A percentile compares a stretch with the other conserved stretches of the same genome.
Evolutionary conservation across 2,329 filamentous ascomycete genomes (phyloP).

Genomic region (Talaromyces islandicus): DNA sequence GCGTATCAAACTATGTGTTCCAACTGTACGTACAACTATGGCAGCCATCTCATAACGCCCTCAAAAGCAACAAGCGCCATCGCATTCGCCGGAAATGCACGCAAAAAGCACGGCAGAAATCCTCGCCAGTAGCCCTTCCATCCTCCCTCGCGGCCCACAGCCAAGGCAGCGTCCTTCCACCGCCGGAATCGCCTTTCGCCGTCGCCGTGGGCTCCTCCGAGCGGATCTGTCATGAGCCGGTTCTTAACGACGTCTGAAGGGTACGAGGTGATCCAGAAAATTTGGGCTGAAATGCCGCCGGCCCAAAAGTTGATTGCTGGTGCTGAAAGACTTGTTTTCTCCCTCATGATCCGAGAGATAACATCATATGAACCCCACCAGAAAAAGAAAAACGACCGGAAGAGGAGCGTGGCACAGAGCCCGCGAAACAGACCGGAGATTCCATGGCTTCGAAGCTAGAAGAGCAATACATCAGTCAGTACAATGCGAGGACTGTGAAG

Average conservation of each 20-base stretch:
- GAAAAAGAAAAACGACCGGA: conserved; percentile 91
- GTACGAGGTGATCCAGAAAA: conserved; percentile 92
- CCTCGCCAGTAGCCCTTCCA: conserved; percentile 84
- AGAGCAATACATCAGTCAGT: not conserved
- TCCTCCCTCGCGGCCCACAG: conserved; percentile 71
- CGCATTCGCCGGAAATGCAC: conserved; percentile 93
- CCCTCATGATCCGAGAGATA: conserved; percentile 62
- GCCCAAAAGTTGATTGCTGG: conserved; percentile 96
- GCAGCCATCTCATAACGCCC: conserved; percentile 66
- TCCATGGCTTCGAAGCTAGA: conserved; percentile 56
- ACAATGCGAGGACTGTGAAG: not conserved
- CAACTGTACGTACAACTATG: conserved; percentile 19
- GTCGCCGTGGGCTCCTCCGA: conserved; percentile 65
- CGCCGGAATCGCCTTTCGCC: conserved; percentile 61
- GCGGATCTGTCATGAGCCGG: conserved; percentile 89
- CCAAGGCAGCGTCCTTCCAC: conserved; percentile 74
- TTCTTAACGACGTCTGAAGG: conserved; percentile 94
- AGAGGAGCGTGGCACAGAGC: conserved; percentile 75
- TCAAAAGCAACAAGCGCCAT: conserved; percentile 92
- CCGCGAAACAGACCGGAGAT: conserved; percentile 79
- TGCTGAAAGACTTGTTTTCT: conserved; percentile 63
- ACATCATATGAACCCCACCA: conserved; percentile 98
- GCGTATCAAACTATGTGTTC: not conserved
- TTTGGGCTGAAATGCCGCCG: conserved; percentile 82
- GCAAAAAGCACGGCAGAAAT: conserved; percentile 85